Conservation (phyloP, 495 filamentous ascomycete species). For the Glonium stellatum region DNA sequence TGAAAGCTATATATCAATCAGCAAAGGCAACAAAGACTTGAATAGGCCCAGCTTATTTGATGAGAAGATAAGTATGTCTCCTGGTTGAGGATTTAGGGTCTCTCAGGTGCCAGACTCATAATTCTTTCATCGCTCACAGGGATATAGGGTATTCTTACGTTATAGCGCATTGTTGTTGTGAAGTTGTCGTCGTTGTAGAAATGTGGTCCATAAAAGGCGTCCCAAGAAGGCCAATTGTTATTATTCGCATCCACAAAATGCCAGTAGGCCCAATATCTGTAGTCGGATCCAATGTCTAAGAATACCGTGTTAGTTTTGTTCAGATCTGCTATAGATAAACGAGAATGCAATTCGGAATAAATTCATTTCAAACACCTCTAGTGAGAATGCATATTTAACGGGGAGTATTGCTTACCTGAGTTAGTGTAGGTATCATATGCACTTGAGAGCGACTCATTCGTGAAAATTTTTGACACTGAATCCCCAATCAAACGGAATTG, state of each 20-base stretch:
- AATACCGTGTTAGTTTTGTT: no score
- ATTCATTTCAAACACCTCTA: no score
- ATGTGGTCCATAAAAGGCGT: conserved; percentile 14
- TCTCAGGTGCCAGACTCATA: neutral
- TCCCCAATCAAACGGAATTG: conserved; percentile 15
- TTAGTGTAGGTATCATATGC: conserved; percentile 2
- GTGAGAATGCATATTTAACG: neutral
- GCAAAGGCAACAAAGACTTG: conserved; percentile 7
- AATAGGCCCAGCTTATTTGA: neutral
- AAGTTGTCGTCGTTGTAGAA: conserved; percentile 18
- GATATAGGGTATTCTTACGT: conserved; percentile 8
- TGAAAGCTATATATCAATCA: conserved; percentile 5
- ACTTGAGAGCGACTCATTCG: conserved; percentile 11
- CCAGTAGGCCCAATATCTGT: conserved; percentile 16
- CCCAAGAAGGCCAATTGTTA: conserved; percentile 13
- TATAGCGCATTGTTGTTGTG: conserved; percentile 19
- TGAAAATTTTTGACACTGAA: conserved; percentile 9
- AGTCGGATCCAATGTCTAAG: neutral
- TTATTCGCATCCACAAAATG: conserved; percentile 8
- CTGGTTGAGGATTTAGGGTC: neutral
- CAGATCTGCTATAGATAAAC: no score
- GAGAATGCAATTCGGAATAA: no score
- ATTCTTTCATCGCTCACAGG: neutral
- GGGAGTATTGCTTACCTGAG: neutral
- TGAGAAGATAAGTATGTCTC: neutral